Base-by-base conservation (phyloP, 2,329 filamentous ascomycete species). In the Dendryphion nanum region DNA sequence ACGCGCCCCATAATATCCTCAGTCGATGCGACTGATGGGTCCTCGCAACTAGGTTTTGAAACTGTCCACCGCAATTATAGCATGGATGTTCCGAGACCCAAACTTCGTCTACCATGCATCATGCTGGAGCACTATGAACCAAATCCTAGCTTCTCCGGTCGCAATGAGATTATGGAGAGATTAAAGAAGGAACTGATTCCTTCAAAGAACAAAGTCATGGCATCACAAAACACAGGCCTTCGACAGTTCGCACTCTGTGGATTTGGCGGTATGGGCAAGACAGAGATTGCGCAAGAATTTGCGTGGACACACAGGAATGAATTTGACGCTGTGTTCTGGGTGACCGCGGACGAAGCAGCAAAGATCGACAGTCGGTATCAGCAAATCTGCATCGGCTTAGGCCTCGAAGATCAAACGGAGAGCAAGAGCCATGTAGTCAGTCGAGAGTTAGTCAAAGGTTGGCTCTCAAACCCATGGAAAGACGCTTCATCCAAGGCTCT, bases 201-300 rank as follows among this genome's bases (percentile, higher is more conserved):
- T 3, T 10, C 10, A n/a, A n/a, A n/a, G 23, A n/a, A 26, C 23
- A 26, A n/a, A 3, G 10, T 26, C 10, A 8, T 3, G n/a, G 10
- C 10, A 26, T 26, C 3, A 38, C 30, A 28, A 19, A 19, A 13
- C 30, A 31, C 18, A 26, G 35, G 20, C 24, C 18, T 42, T 34
- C 30, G 30, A 26, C 35, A 38, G 19, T 37, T 43, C 30, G 32
- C 32, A 29, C 28, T 43, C 24, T 40, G 23, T 35, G 46, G 43
- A 12, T 30, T 39, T 6, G 48, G 48, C 6, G 48, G 48, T 5
- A 40, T 47, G 32, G 48, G 48, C 7, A 51, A 51, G 31, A 47
- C 48, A 10, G 37, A 51, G 31, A 38, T 49, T 5, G 48, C 48
- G 10, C 30, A 19, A 4, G 40, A 51, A 35, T 51, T 43, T 23